These are phyloP conservation scores for Salicornia ramosissima DNA, from an alignment of 148 eudicot genomes.

Conservation along the genomic window DNA sequence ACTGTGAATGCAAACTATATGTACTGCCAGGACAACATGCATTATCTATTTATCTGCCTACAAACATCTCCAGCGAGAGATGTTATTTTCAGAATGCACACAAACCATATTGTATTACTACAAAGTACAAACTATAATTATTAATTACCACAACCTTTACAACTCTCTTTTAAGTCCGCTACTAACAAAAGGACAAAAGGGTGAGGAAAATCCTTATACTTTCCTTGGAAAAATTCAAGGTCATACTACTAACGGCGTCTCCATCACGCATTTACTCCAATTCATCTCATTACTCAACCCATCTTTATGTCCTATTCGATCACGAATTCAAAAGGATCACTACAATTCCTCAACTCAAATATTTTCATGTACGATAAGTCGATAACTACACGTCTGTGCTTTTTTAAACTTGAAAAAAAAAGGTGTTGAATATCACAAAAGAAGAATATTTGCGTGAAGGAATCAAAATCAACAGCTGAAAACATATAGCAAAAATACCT, in stretches of 20 bases:
- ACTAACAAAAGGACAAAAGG: too few relatives aligned
- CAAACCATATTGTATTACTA: too few relatives aligned
- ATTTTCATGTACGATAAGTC: background rate
- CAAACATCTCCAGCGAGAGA: too few relatives aligned
- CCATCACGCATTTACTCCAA: too few relatives aligned
- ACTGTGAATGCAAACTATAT: too few relatives aligned
- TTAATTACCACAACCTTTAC: background rate
- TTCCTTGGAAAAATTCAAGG: background rate
- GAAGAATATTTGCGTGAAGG: conserved; percentile 23
- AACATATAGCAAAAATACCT: background rate
- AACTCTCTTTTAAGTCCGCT: background rate
- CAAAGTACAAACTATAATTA: too few relatives aligned
- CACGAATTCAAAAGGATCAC: background rate
- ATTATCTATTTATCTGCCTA: too few relatives aligned
- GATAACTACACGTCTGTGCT: too few relatives aligned
- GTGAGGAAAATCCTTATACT: background rate
- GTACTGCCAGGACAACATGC: too few relatives aligned
- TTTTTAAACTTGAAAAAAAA: background rate
- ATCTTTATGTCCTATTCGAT: background rate
- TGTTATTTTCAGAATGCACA: too few relatives aligned
- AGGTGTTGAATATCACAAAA: background rate
- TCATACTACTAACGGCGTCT: background rate
- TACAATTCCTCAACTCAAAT: background rate
- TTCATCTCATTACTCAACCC: background rate
- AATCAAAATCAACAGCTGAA: conserved; percentile 1